Percentiles rank a stretch among this genome's conserved stretches.
These are phyloP conservation scores for Seiridium unicorne DNA, from an alignment of 2,329 filamentous ascomycete genomes.

Conservation along the genomic window DNA sequence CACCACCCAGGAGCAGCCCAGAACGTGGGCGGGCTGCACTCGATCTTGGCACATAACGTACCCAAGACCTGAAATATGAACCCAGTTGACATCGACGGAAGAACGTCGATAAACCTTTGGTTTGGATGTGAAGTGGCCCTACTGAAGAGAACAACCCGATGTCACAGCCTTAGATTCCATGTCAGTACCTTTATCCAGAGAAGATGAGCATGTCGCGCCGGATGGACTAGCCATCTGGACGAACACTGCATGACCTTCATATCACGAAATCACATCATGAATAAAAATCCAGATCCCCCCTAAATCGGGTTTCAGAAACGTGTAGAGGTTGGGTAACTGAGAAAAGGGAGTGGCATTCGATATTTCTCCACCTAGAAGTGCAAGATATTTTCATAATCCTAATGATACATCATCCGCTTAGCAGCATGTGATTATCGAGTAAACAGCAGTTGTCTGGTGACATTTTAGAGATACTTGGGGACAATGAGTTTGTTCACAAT, in stretches of 20 bases:
- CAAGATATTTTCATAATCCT: too few relatives aligned
- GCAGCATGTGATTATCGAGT: too few relatives aligned
- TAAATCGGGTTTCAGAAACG: neutral
- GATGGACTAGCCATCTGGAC: neutral
- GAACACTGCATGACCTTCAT: conserved; percentile 1
- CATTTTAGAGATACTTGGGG: too few relatives aligned
- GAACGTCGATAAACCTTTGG: neutral
- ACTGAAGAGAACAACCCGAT: conserved; percentile 3
- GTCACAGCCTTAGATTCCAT: conserved; percentile 1
- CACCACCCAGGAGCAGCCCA: neutral
- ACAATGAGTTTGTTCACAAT: too few relatives aligned
- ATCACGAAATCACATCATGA: conserved; percentile 5
- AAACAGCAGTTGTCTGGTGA: too few relatives aligned
- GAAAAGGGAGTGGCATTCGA: neutral
- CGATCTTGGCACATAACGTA: neutral
- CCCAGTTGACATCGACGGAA: neutral
- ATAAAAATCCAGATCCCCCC: conserved; percentile 1
- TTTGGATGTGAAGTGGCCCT: neutral
- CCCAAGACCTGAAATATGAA: neutral
- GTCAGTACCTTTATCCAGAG: neutral
- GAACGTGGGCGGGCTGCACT: neutral
- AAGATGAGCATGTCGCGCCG: neutral
- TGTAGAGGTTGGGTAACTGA: too few relatives aligned
- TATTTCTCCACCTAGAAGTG: neutral
- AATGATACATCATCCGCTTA: too few relatives aligned